A percentile compares a stretch with the other conserved stretches of the same genome.
phyloP scores from a whole-genome alignment of 2,329 filamentous ascomycete genomes.

The Plenodomus tracheiphilus region DNA sequence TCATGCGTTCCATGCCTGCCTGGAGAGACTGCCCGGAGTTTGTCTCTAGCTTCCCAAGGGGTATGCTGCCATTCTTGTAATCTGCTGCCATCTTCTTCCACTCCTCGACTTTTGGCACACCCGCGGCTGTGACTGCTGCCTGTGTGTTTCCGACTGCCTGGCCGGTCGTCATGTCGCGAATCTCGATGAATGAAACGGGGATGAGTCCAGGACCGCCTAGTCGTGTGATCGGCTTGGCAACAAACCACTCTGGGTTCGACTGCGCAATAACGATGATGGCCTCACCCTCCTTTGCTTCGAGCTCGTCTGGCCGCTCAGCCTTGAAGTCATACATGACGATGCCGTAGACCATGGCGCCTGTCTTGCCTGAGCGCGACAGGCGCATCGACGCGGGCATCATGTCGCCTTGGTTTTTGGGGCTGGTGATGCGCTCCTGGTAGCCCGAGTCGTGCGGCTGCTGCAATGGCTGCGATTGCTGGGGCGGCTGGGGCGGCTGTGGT shows the following conservation, averaged over 20 bases:
- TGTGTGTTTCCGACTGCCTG: slow-evolving; percentile 78
- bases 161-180: slow-evolving; percentile 89
- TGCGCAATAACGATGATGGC: slow-evolving; percentile 98
- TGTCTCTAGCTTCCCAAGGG: slow-evolving; percentile 82
- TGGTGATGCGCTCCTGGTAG: slow-evolving; percentile 65
- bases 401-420: slow-evolving; percentile 37
- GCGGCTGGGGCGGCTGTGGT: slow-evolving; percentile 44
- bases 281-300: slow-evolving; percentile 93
- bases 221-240: slow-evolving; percentile 96
- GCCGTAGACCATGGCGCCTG: slow-evolving; percentile 90
- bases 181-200: slow-evolving; percentile 94
- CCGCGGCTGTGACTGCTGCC: slow-evolving; percentile 83
- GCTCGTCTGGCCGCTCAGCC: slow-evolving; percentile 91
- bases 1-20: slow-evolving; percentile 74
- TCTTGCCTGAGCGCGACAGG: slow-evolving; percentile 52
- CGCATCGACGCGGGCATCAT: slow-evolving; percentile 34
- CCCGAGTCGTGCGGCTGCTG: slow-evolving; percentile 81
- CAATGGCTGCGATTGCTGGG: too few relatives aligned
- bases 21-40: slow-evolving; percentile 54
- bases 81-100: slow-evolving; percentile 99
- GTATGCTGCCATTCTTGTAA: slow-evolving; percentile 99
- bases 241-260: slow-evolving; percentile 98
- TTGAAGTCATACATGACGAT: slow-evolving; percentile 97
- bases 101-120: slow-evolving; percentile 93
- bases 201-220: slow-evolving; percentile 95